These are phyloP conservation scores for Apiospora koreana DNA, from an alignment of 2,329 filamentous ascomycete species.

Conservation along the genomic window DNA sequence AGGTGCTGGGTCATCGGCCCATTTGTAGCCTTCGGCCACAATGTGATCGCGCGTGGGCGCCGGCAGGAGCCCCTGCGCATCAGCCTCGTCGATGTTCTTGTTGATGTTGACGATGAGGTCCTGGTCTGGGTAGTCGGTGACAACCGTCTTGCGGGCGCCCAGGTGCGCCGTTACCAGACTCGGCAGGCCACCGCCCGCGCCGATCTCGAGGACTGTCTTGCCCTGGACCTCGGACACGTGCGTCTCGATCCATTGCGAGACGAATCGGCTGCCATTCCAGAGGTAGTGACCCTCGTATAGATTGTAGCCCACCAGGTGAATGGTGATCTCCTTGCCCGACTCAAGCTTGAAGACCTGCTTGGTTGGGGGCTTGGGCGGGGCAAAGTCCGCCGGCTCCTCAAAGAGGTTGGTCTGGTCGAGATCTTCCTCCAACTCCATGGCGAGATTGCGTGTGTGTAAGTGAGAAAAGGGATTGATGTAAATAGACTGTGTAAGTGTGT, in stretches of 20 bases:
- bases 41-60: conserved; percentile 34
- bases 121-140: conserved; percentile 86
- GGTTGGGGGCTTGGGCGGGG: conserved; percentile 73
- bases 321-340: conserved; percentile 63
- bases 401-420: conserved; percentile 60
- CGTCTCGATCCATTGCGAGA: conserved; percentile 76
- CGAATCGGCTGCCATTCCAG: conserved; percentile 85
- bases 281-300: conserved; percentile 87
- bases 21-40: conserved; percentile 74
- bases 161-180: conserved; percentile 75
- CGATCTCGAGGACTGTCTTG: conserved; percentile 82
- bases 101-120: conserved; percentile 81
- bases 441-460: neutral
- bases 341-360: conserved; percentile 73
- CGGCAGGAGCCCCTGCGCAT: conserved; percentile 45
- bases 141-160: conserved; percentile 70
- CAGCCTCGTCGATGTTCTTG: conserved; percentile 66
- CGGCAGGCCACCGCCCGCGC: conserved; percentile 83
- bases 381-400: conserved; percentile 79
- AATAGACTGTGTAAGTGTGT: neutral
- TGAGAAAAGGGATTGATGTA: neutral
- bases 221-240: conserved; percentile 62
- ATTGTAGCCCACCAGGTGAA: conserved; percentile 83
- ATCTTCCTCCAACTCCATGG: conserved; percentile 34
- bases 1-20: conserved; percentile 67